Evolutionary conservation across 495 filamentous ascomycete genomes (phyloP).

Genomic region (Penicillium verhagenii): DNA sequence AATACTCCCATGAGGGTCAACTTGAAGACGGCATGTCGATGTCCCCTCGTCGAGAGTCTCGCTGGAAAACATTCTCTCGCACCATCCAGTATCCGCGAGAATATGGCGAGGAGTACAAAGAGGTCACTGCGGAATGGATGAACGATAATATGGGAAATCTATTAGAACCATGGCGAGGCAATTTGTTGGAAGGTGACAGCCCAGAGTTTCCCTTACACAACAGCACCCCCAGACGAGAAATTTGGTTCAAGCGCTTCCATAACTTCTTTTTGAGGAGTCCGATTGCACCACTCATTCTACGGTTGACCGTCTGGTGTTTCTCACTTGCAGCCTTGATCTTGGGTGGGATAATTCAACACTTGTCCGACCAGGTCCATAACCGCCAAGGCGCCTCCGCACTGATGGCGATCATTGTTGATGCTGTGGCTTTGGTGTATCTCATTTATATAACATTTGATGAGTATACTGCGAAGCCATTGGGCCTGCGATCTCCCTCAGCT

Average conservation of each 20-base stretch:
- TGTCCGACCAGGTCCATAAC: constrained; percentile 45
- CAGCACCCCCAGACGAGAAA: constrained; percentile 40
- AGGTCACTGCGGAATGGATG: constrained; percentile 59
- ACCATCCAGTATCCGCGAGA: constrained; percentile 54
- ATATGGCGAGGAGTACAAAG: constrained; percentile 43
- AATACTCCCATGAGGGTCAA: constrained; percentile 8
- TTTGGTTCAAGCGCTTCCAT: constrained; percentile 57
- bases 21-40: constrained; percentile 6
- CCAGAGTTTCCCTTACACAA: constrained; percentile 47
- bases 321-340: constrained; percentile 80
- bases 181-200: constrained; percentile 34
- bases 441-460: constrained; percentile 95
- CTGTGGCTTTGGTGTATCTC: constrained; percentile 83
- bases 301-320: constrained; percentile 78
- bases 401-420: constrained; percentile 89
- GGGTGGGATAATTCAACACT: constrained; percentile 68
- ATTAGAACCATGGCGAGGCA: constrained; percentile 56
- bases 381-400: constrained; percentile 70
- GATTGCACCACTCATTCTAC: constrained; percentile 80
- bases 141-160: constrained; percentile 55
- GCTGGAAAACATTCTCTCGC: constrained; percentile 60
- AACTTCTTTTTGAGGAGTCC: constrained; percentile 69
- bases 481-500: constrained; percentile 74
- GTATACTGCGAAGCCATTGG: constrained; percentile 89
- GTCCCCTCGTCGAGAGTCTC: constrained; percentile 43